Conservation (phyloP, 768 basidiomycete genomes). For the Lactarius hatsudake region DNA sequence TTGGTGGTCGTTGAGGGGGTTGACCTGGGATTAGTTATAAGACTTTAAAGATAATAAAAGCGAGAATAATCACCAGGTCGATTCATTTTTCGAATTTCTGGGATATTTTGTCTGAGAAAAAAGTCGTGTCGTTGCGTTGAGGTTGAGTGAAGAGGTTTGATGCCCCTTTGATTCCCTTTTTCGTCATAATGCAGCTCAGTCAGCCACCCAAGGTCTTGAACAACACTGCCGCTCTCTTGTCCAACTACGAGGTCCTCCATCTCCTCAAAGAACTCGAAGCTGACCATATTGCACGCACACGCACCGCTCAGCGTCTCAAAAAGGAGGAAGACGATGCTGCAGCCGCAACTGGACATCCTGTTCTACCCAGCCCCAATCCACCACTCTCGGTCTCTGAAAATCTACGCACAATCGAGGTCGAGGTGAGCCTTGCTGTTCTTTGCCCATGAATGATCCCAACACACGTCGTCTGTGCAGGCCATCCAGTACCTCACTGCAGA, state of each 20-base stretch:
- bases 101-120: background rate
- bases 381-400: conserved; percentile 71
- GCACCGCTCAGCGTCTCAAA: conserved; percentile 68
- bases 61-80: conserved; percentile 34
- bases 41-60: background rate
- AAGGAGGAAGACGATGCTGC: conserved; percentile 60
- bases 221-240: conserved; percentile 73
- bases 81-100: conserved; percentile 32
- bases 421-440: conserved; percentile 46
- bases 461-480: conserved; percentile 49
- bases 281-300: conserved; percentile 67
- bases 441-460: background rate
- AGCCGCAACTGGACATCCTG: conserved; percentile 36
- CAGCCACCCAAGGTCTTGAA: conserved; percentile 33
- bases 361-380: conserved; percentile 33
- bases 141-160: conserved; percentile 4
- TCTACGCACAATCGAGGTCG: conserved; percentile 80
- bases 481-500: conserved; percentile 80
- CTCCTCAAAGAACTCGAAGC: conserved; percentile 74
- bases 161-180: conserved; percentile 19
- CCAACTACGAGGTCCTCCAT: conserved; percentile 82
- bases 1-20: conserved; percentile 79
- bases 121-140: background rate
- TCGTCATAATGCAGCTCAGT: background rate
- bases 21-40: conserved; percentile 50